phyloP scores from a whole-genome alignment of 2,329 filamentous ascomycete species.

The Leptographium lundbergii region DNA sequence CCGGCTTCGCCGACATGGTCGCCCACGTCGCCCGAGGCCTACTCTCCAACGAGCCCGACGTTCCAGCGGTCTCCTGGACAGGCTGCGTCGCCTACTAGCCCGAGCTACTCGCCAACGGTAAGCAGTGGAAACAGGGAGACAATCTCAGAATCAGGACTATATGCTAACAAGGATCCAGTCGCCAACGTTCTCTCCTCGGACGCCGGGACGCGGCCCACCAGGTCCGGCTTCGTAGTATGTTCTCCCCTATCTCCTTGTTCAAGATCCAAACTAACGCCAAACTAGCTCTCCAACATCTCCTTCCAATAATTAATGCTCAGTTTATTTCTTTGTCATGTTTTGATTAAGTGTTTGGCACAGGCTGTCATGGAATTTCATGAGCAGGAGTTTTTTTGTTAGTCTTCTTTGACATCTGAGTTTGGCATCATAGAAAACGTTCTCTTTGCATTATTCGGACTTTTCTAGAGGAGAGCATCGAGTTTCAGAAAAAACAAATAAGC shows the following conservation, averaged over 20 bases:
- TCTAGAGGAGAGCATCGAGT: not conserved
- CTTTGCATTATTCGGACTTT: not conserved
- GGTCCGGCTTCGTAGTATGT: slow-evolving; percentile 28
- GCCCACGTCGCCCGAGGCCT: slow-evolving; percentile 54
- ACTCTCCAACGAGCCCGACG: slow-evolving; percentile 50
- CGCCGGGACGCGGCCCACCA: slow-evolving; percentile 23
- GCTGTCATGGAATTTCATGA: slow-evolving; percentile 8
- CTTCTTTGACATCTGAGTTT: not conserved
- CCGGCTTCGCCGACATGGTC: slow-evolving; percentile 68
- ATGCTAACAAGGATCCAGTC: slow-evolving; percentile 21
- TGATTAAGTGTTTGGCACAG: slow-evolving; percentile 9
- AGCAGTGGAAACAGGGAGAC: slow-evolving; percentile 4
- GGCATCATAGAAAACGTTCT: not conserved
- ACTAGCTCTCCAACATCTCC: slow-evolving; percentile 26
- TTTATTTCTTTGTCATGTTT: slow-evolving; percentile 4
- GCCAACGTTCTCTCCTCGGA: slow-evolving; percentile 31
- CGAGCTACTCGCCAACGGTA: slow-evolving; percentile 58
- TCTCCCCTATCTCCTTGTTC: not conserved
- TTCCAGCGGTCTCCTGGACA: slow-evolving; percentile 43
- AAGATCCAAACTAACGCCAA: not conserved
- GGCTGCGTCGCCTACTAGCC: slow-evolving; percentile 49
- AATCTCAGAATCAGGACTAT: not conserved
- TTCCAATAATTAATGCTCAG: slow-evolving; percentile 19
- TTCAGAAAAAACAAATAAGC: not conserved
- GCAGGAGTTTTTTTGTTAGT: slow-evolving; percentile 1